A percentile compares a stretch with the other conserved stretches of the same genome.
Conservation (phyloP, 768 basidiomycete genomes). For the Brasilioporus rufonigricans region DNA sequence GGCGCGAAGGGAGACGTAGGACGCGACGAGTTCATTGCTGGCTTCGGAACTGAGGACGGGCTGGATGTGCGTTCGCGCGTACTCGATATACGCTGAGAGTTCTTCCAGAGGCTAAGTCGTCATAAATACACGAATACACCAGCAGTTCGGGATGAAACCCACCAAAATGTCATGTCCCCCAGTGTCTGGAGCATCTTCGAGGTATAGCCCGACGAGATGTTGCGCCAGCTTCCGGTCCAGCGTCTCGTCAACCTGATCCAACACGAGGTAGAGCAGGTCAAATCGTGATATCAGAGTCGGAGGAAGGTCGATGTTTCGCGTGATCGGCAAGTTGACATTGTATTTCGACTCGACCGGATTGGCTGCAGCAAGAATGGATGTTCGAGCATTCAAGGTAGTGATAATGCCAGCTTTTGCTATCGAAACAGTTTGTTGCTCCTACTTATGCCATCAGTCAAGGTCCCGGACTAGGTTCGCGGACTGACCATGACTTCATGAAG, state of each 20-base stretch:
- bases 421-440: slow-evolving; percentile 99
- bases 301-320: slow-evolving; percentile 94
- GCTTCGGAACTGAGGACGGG: slow-evolving; percentile 87
- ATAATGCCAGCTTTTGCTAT: slow-evolving; percentile 99
- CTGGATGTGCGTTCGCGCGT: slow-evolving; percentile 81
- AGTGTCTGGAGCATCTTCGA: slow-evolving; percentile 75
- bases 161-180: slow-evolving; percentile 76
- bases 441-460: slow-evolving; percentile 1
- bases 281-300: slow-evolving; percentile 98
- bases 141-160: slow-evolving; percentile 24
- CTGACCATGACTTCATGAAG: slow-evolving; percentile 97
- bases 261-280: slow-evolving; percentile 91
- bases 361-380: slow-evolving; percentile 95
- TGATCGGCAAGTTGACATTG: slow-evolving; percentile 87
- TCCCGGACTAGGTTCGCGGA: neutral
- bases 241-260: slow-evolving; percentile 91
- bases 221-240: slow-evolving; percentile 86
- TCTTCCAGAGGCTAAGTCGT: slow-evolving; percentile 75
- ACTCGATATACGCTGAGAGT: slow-evolving; percentile 92
- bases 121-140: slow-evolving; percentile 4
- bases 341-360: slow-evolving; percentile 97
- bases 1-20: slow-evolving; percentile 93
- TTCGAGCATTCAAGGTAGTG: slow-evolving; percentile 97
- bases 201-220: slow-evolving; percentile 89
- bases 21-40: slow-evolving; percentile 74